These are phyloP conservation scores for Sclerotinia subarctica DNA, from an alignment of 2,329 filamentous ascomycete genomes.

Conservation along the genomic window DNA sequence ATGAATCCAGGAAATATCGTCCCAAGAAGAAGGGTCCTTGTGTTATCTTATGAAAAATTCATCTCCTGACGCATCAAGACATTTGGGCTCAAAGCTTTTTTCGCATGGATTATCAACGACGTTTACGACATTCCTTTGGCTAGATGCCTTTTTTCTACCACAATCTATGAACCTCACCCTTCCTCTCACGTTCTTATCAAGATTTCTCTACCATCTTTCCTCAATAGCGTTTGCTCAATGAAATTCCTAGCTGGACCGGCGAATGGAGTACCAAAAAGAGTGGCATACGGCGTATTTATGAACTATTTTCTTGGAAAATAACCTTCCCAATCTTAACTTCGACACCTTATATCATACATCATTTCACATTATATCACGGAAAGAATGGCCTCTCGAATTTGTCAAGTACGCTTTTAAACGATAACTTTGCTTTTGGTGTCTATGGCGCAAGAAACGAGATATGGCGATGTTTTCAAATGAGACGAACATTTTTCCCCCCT, in stretches of 20 bases:
- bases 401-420: constrained; percentile 13
- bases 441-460: constrained; percentile 18
- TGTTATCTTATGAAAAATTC: constrained; percentile 38
- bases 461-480: constrained; percentile 15
- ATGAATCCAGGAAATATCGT: constrained; percentile 34
- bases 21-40: constrained; percentile 31
- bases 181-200: constrained; percentile 20
- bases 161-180: constrained; percentile 18
- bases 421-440: constrained; percentile 20
- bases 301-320: constrained; percentile 13
- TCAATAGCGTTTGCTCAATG: constrained; percentile 30
- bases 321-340: constrained; percentile 9
- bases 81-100: constrained; percentile 21
- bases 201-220: constrained; percentile 27
- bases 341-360: constrained; percentile 2
- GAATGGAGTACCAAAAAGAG: constrained; percentile 39
- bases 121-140: constrained; percentile 30
- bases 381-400: constrained; percentile 16
- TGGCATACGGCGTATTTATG: constrained; percentile 36
- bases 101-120: constrained; percentile 26
- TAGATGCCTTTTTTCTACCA: constrained; percentile 19
- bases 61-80: constrained; percentile 15
- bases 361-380: constrained; percentile 15
- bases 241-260: constrained; percentile 33
- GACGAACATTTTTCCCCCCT: background rate